Evolutionary conservation across 148 eudicot species (phyloP).

Genomic region (Rhododendron molle): DNA sequence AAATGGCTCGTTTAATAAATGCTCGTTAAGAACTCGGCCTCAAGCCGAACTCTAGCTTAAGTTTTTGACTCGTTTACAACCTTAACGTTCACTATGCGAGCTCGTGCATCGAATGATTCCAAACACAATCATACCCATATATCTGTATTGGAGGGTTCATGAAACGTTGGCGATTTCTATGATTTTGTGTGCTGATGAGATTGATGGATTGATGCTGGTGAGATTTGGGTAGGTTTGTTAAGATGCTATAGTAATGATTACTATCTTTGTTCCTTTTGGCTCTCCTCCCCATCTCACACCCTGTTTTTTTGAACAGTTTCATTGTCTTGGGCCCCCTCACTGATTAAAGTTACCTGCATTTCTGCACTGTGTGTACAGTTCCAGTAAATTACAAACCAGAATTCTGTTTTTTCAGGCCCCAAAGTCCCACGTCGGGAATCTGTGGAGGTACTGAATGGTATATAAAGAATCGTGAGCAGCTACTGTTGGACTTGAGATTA

Average conservation of each 20-base stretch:
- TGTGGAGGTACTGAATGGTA: no score
- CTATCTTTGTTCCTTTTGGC: constrained; percentile 46
- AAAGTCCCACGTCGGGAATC: no score
- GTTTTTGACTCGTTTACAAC: no score
- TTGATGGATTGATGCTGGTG: constrained; percentile 29
- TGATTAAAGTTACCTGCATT: constrained; percentile 34
- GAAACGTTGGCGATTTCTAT: neutral
- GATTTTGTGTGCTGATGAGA: constrained; percentile 16
- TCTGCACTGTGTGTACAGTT: constrained; percentile 15
- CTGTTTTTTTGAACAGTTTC: constrained; percentile 18
- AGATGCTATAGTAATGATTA: constrained; percentile 43
- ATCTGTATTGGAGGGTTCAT: neutral
- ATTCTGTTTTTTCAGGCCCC: neutral
- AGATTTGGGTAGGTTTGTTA: constrained; percentile 15
- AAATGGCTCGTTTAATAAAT: no score
- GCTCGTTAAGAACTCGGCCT: no score
- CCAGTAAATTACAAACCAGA: constrained; percentile 9
- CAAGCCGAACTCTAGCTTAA: no score
- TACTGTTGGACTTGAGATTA: no score
- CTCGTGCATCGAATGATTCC: no score
- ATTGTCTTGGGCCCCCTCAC: constrained; percentile 15
- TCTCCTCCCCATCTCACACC: constrained; percentile 39
- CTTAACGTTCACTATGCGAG: no score
- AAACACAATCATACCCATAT: no score
- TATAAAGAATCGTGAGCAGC: no score